A percentile compares a stretch with the other conserved stretches of the same genome.
phyloP scores from a whole-genome alignment of 257 asterid genomes.

The Solanum sejunctum region DNA sequence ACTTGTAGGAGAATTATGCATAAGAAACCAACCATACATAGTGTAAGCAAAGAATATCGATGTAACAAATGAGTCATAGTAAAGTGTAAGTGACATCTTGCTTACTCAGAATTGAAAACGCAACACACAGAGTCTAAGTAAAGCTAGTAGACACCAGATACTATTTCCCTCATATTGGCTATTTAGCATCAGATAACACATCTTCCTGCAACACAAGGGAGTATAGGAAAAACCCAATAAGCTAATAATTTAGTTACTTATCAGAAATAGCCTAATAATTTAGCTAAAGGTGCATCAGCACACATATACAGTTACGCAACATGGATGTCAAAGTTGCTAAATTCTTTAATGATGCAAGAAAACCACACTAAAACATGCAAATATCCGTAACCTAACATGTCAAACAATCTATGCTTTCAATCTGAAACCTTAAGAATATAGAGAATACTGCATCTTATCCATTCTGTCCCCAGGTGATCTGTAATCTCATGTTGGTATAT shows the following conservation, averaged over 20 bases:
- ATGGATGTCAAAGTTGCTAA: background rate
- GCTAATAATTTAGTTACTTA: background rate
- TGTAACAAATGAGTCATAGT: too few species aligned
- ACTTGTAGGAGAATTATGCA: too few species aligned
- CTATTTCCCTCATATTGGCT: too few species aligned
- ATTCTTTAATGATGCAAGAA: background rate
- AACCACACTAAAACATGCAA: background rate
- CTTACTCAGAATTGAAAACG: too few species aligned
- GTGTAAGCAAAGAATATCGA: too few species aligned
- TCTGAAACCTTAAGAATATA: background rate
- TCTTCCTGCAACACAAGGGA: constrained; percentile 17
- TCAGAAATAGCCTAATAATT: background rate
- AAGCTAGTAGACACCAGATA: too few species aligned
- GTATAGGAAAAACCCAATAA: constrained; percentile 1
- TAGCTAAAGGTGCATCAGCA: background rate
- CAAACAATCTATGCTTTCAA: background rate
- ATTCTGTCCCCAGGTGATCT: too few species aligned
- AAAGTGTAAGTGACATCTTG: too few species aligned
- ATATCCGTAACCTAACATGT: background rate
- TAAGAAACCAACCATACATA: too few species aligned
- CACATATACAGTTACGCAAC: background rate
- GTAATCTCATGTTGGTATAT: too few species aligned
- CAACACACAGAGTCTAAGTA: too few species aligned
- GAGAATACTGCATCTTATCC: too few species aligned
- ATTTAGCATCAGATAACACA: background rate